Evolutionary conservation across 2,329 filamentous ascomycete genomes (phyloP).

Genomic region (Ceratocystis ficicola): DNA sequence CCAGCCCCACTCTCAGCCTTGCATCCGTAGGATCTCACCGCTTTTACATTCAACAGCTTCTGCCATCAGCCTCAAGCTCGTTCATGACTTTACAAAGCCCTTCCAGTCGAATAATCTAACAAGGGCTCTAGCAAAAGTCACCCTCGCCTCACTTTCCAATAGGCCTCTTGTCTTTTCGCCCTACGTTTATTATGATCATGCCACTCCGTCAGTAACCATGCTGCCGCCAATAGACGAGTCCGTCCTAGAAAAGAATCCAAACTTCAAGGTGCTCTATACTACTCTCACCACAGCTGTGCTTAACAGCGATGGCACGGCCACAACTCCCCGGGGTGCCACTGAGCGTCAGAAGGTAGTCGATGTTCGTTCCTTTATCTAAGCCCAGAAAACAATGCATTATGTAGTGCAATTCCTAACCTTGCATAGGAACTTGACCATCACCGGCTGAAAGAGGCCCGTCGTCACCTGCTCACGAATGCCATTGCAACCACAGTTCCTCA

Average conservation of each 20-base stretch:
- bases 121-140: too few relatives aligned
- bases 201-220: constrained; percentile 32
- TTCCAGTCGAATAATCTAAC: not conserved
- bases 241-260: constrained; percentile 44
- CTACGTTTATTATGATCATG: not conserved
- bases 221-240: constrained; percentile 46
- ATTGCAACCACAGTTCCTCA: constrained; percentile 36
- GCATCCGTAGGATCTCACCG: not conserved
- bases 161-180: not conserved
- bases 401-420: not conserved
- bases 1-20: not conserved
- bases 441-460: constrained; percentile 38
- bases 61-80: not conserved
- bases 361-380: constrained; percentile 29
- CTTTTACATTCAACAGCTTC: not conserved
- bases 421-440: constrained; percentile 38
- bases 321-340: constrained; percentile 37
- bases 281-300: constrained; percentile 43
- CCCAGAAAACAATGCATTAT: not conserved
- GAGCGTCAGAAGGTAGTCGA: constrained; percentile 39
- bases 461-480: constrained; percentile 40
- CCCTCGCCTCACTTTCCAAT: too few relatives aligned
- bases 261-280: constrained; percentile 47
- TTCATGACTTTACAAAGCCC: not conserved
- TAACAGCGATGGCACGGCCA: constrained; percentile 47